Base-by-base conservation (phyloP, 2,329 filamentous ascomycete species). In the Ascochyta viciae-villosae region DNA sequence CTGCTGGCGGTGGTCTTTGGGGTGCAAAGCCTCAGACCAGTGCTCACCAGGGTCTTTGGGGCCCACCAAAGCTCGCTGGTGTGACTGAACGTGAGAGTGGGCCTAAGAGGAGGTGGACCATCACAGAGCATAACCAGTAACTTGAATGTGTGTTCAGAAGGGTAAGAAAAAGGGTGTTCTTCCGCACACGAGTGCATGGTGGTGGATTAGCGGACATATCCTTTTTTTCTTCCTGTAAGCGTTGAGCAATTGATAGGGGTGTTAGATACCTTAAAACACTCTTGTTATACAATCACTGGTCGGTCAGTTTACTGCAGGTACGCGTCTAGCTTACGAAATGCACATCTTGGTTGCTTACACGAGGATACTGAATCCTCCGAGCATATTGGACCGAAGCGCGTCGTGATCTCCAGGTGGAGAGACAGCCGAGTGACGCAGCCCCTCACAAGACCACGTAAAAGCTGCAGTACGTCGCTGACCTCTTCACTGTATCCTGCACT, bases 51-150 rank as follows among this genome's bases (percentile, higher is more conserved):
- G 77, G 77, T 1, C 75, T 81, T 6, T 81, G 79, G 79, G 78
- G 79, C 0, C 73, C 71, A n/a, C 72, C 74, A 13, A 62, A 62
- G 65, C 66, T 59, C 60, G 66, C 63, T 54, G 71, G 72, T 29
- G 64, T 74, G n/a, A 72, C 72, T 26, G 72, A 74, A 63, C 71
- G 77, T 50, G 71, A 71, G 8, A 62, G 62, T 24, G 76, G 75
- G 35, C 71, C 73, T 22, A 80, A 80, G 71, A 71, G 78, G 62
- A 63, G 78, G 49, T 80, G 78, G 78, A 80, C 77, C 3, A 67
- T 80, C 34, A 74, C 70, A 26, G 72, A 76, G 59, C 62, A 68
- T 40, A 70, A 74, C 24, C 64, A 68, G 29, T 45, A 47, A 44
- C 19, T 47, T 24, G 58, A 33, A 43, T 50, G 24, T 29, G 24